Evolutionary conservation across 768 basidiomycete genomes (phyloP).

Genomic region (Boletus tomentosulus): DNA sequence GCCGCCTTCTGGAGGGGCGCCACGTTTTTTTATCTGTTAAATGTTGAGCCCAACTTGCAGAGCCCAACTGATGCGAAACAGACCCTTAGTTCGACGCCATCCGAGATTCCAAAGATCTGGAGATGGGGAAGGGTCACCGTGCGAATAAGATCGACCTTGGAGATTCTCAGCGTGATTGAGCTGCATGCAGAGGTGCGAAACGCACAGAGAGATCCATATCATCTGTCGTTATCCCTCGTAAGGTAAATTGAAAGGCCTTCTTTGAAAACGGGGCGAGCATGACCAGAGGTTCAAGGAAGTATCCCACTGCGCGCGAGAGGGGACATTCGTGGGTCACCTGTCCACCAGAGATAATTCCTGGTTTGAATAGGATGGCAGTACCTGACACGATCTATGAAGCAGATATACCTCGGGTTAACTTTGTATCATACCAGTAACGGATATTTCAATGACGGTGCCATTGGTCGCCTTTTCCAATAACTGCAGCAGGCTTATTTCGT

Average conservation of each 20-base stretch:
- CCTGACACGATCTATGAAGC: slow-evolving; percentile 42
- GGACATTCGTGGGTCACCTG: slow-evolving; percentile 82
- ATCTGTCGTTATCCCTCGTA: slow-evolving; percentile 91
- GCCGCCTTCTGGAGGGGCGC: slow-evolving; percentile 84
- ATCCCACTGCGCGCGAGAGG: slow-evolving; percentile 83
- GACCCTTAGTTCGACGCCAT: slow-evolving; percentile 86
- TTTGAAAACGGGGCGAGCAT: slow-evolving; percentile 94
- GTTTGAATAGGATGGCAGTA: slow-evolving; percentile 88
- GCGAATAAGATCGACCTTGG: slow-evolving; percentile 79
- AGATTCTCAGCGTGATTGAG: slow-evolving; percentile 1
- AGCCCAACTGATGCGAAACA: slow-evolving; percentile 11
- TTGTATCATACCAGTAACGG: slow-evolving; percentile 71
- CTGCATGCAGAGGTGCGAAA: slow-evolving; percentile 12
- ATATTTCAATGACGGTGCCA: slow-evolving; percentile 93
- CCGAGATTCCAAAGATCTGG: slow-evolving; percentile 84
- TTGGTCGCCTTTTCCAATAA: slow-evolving; percentile 89
- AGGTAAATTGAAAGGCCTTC: slow-evolving; percentile 71
- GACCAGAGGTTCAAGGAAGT: slow-evolving; percentile 87
- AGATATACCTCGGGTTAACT: neutral
- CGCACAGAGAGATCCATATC: slow-evolving; percentile 86
- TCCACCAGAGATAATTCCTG: slow-evolving; percentile 88
- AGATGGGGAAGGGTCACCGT: slow-evolving; percentile 90
- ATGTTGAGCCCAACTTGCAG: neutral
- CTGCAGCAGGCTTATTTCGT: slow-evolving; percentile 86
- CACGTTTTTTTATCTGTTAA: slow-evolving; percentile 89